phyloP scores from a whole-genome alignment of 371 early-diverging fungal genomes.

The Gilbertella persicaria region DNA sequence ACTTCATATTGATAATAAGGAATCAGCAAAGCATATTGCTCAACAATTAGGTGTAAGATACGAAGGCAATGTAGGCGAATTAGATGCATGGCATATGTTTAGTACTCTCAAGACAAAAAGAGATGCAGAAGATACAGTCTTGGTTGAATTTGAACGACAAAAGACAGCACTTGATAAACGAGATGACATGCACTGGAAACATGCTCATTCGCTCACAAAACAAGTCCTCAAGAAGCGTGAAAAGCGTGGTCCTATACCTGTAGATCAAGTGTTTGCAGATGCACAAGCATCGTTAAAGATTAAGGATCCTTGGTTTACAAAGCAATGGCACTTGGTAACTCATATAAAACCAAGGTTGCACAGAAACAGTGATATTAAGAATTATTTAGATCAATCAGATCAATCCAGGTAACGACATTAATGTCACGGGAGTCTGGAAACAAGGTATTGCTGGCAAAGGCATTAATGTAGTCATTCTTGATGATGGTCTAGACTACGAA shows the following conservation, averaged over 20 bases:
- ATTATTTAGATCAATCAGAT: slow-evolving; percentile 66
- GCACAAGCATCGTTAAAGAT: slow-evolving; percentile 41
- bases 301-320: slow-evolving; percentile 75
- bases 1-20: slow-evolving; percentile 40
- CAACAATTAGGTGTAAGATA: slow-evolving; percentile 48
- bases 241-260: slow-evolving; percentile 38
- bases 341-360: slow-evolving; percentile 3
- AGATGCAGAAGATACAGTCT: slow-evolving; percentile 16
- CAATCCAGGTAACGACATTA: slow-evolving; percentile 81
- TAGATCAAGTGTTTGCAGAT: slow-evolving; percentile 12
- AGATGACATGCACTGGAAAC: slow-evolving; percentile 18
- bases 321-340: slow-evolving; percentile 86
- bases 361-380: not conserved
- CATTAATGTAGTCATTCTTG: slow-evolving; percentile 86
- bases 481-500: slow-evolving; percentile 92
- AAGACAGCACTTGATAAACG: slow-evolving; percentile 18
- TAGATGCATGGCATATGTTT: slow-evolving; percentile 64
- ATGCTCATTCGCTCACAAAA: slow-evolving; percentile 28
- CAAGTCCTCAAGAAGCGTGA: slow-evolving; percentile 34
- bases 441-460: slow-evolving; percentile 89
- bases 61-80: slow-evolving; percentile 70
- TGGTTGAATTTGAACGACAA: slow-evolving; percentile 13
- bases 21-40: slow-evolving; percentile 32
- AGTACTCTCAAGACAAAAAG: slow-evolving; percentile 32
- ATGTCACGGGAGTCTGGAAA: slow-evolving; percentile 91